A percentile compares a stretch with the other conserved stretches of the same genome.
phyloP scores from a whole-genome alignment of 2,329 filamentous ascomycete genomes.

The Aspergillus sp. region DNA sequence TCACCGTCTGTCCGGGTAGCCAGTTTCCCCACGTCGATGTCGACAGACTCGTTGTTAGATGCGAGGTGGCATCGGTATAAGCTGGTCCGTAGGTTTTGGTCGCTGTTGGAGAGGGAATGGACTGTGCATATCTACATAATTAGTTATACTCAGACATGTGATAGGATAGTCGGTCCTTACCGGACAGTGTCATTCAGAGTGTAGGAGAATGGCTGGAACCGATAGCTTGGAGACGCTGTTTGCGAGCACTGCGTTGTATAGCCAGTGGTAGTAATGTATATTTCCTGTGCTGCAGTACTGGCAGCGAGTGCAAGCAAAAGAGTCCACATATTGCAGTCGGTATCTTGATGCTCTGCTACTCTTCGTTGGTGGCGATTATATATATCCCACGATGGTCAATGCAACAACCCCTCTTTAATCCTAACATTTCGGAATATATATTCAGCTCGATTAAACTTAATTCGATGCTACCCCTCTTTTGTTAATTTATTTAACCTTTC shows the following conservation, averaged over 20 bases:
- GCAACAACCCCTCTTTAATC: too few species aligned
- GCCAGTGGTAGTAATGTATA: conserved; percentile 23
- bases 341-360: too few species aligned
- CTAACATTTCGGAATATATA: too few species aligned
- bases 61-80: conserved; percentile 18
- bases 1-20: conserved; percentile 22
- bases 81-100: conserved; percentile 24
- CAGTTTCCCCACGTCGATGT: conserved; percentile 32
- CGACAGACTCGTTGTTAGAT: conserved; percentile 16
- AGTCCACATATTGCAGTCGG: too few species aligned
- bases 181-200: conserved; percentile 24
- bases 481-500: too few species aligned
- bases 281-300: conserved; percentile 14
- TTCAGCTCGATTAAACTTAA: too few species aligned
- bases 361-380: too few species aligned
- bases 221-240: conserved; percentile 14
- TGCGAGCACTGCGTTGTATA: conserved; percentile 22
- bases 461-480: too few species aligned
- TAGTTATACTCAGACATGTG: neutral
- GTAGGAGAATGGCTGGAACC: conserved; percentile 23
- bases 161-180: conserved; percentile 3
- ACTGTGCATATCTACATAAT: conserved; percentile 23
- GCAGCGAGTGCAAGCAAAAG: conserved; percentile 1
- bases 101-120: conserved; percentile 24
- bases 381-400: too few species aligned